Percentiles rank a stretch among this genome's conserved stretches.
Evolutionary conservation across 306 rosid species (phyloP).

Genomic region (Hippophae gyantsensis): DNA sequence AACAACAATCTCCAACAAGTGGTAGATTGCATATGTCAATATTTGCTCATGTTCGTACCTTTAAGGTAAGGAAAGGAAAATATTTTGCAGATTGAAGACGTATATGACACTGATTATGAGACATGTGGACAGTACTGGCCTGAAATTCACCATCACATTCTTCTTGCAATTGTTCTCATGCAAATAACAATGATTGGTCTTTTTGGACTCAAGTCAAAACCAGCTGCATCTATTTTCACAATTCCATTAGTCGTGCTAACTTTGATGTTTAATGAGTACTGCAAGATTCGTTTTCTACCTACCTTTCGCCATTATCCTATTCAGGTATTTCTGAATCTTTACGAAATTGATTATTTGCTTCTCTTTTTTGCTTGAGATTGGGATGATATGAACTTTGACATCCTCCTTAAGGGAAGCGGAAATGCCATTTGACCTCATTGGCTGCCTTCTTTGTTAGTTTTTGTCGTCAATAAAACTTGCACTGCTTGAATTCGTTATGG

Average conservation of each 20-base stretch:
- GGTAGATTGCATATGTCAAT: background rate
- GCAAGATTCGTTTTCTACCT: conserved; percentile 92
- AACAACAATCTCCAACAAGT: too few species aligned
- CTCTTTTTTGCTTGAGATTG: background rate
- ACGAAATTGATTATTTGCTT: background rate
- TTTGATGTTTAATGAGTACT: conserved; percentile 66
- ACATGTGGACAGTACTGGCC: conserved; percentile 91
- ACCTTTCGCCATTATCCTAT: conserved; percentile 46
- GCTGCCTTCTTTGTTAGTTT: too few species aligned
- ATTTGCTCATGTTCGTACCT: too few species aligned
- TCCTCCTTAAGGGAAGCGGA: too few species aligned
- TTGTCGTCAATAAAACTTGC: too few species aligned
- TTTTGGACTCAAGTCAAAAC: conserved; percentile 69
- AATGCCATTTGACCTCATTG: too few species aligned
- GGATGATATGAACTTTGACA: background rate
- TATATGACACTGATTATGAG: conserved; percentile 64
- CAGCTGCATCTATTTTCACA: conserved; percentile 74
- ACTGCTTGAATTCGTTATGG: too few species aligned
- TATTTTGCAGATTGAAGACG: conserved; percentile 67
- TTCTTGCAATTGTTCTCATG: conserved; percentile 66
- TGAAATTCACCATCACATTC: conserved; percentile 63
- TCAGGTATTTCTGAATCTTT: conserved; percentile 36
- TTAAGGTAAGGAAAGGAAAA: background rate
- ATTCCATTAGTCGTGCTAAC: conserved; percentile 62
- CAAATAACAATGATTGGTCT: conserved; percentile 93